Evolutionary conservation across 2,329 filamentous ascomycete species (phyloP), one percentile per base, ranked within the genome.

Genomic region (Apiospora arundinis): DNA sequence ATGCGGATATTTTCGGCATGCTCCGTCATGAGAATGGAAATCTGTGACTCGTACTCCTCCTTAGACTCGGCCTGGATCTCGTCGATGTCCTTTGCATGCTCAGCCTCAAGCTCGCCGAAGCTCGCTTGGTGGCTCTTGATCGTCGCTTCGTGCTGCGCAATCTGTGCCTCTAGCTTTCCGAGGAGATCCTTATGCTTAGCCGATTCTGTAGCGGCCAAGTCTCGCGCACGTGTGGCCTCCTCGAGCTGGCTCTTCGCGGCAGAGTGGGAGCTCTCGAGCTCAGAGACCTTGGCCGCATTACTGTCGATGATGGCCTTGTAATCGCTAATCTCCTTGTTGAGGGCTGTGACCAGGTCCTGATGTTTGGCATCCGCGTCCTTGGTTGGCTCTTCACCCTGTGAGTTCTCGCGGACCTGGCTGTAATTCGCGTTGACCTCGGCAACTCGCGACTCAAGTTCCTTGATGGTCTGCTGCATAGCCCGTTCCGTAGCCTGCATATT

Each of bases 321-420:
- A 78, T 94, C 91, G 69, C 95, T 91, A 69, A 98, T 92, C 79
- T 97, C 92, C 72, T 83, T 87, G 73, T 93, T 92, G 56, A 98
- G 82, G 63, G 85, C 85, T 46, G 85, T 83, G 45, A 93, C 83
- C 67, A 91, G 83, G 46, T 88, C 85, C 71, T 91, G 84, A 73
- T 93, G 90, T 78, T 88, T 87, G 52, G 81, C 81, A 46, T 87
- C 82, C 2, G 81, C 83, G 72, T 90, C 87, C 70, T 81, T 82
- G 42, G 87, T 83, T 32, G 88, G 80, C 1, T 84, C 82, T 8
- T 82, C 82, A 18, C 80, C 81, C 45, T 80, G 78, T 11, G 80
- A 77, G 70, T 83, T 79, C 18, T 85, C 81, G 69, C 84, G 82
- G 14, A 85, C 83, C 25, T 84, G 80, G 14, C 80, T 78, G 11